phyloP scores from a whole-genome alignment of 1,139 yeast species.

The Kurtzmaniella natalensis region DNA sequence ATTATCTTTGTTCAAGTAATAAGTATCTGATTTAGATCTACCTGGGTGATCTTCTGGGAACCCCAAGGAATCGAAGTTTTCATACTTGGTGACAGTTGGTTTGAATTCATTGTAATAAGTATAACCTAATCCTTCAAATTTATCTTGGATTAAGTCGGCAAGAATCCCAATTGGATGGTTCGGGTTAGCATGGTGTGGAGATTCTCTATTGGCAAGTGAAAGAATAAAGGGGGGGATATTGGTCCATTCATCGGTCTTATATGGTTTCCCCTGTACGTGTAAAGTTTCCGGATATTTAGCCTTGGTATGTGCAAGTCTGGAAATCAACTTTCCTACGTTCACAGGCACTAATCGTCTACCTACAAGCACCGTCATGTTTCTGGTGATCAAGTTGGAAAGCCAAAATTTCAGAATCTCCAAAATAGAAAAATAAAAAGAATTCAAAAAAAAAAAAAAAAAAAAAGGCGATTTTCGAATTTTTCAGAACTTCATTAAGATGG shows the following conservation, averaged over 20 bases:
- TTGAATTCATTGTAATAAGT: slow-evolving; percentile 76
- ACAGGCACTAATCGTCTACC: too few species aligned
- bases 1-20: slow-evolving; percentile 70
- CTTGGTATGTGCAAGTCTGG: slow-evolving; percentile 1
- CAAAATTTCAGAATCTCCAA: too few species aligned
- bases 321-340: too few species aligned
- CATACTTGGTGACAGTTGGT: slow-evolving; percentile 77
- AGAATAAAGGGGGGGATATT: slow-evolving; percentile 77
- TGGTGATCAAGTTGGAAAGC: too few species aligned
- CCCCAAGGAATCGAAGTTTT: slow-evolving; percentile 88
- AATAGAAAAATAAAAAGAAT: too few species aligned
- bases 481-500: too few species aligned
- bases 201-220: slow-evolving; percentile 62
- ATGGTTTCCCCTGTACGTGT: slow-evolving; percentile 47
- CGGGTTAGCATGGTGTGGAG: slow-evolving; percentile 55
- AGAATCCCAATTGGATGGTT: slow-evolving; percentile 89
- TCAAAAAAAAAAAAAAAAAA: too few species aligned
- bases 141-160: slow-evolving; percentile 64
- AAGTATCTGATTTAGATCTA: slow-evolving; percentile 87
- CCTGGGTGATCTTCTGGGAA: slow-evolving; percentile 95
- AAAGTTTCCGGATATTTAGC: slow-evolving; percentile 26
- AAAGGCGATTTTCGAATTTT: too few species aligned
- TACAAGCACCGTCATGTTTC: neutral
- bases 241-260: slow-evolving; percentile 73
- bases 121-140: slow-evolving; percentile 65